Base-by-base conservation (phyloP, 2,329 filamentous ascomycete species). In the Epichloe typhina region DNA sequence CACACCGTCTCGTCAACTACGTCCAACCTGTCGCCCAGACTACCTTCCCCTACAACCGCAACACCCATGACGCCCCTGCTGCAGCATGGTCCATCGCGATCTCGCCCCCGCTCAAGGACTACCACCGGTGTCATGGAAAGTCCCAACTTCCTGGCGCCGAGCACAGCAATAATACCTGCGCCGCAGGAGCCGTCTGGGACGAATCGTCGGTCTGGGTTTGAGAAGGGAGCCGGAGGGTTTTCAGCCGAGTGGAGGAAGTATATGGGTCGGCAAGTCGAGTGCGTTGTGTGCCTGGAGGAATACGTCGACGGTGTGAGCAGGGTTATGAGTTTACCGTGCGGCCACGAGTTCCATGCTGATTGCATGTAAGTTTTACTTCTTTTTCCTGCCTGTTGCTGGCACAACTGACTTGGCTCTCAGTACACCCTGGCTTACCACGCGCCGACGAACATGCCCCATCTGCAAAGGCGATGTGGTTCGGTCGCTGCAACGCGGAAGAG, bases 271-370 rank as follows among this genome's bases (percentile, higher is more conserved):
- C 80, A 84, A 64, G 81, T 88, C 8, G 93, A 98, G 66, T 98
- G 93, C 63, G 91, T 96, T 12, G 91, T 98, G 2, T 98, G 93
- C 61, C 72, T 98, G 36, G 93, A 98, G 63, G 93, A 98, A 64
- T 98, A 97, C 62, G 75, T 95, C 21, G 90, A 96, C 66, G 93
- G 93, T 39, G 83, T 96, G 59, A 95, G 89, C 65, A 81, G 82
- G 61, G 91, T 98, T 39, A 98, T 98, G 93, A 94, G 89, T 63
- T 71, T 98, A 53, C 93, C 93, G 8, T 98, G 93, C 68, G 93
- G 93, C 37, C 93, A 98, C 65, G 93, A 98, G 62, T 98, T 97
- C 67, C 93, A 98, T 66, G 91, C 77, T 31, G 89, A 95, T 64
- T 98, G 93, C 89, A 97, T 98, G 89, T 95, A 71, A 84, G 89